phyloP scores from a whole-genome alignment of 78 protist genomes.

The Dictyostelium capitatum region DNA sequence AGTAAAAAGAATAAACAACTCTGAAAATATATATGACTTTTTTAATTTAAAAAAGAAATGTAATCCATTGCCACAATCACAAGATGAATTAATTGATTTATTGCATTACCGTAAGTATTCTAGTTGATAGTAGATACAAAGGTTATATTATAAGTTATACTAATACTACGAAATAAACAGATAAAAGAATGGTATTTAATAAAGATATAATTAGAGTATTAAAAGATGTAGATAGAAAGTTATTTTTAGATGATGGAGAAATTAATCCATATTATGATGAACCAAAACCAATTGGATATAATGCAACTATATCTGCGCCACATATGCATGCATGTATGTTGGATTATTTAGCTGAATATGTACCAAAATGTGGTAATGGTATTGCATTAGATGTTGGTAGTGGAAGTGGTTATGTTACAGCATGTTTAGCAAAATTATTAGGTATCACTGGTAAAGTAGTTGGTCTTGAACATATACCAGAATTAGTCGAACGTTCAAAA shows the following conservation, averaged over 20 bases:
- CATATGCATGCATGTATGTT: constrained; percentile 88
- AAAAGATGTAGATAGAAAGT: constrained; percentile 25
- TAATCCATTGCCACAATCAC: constrained; percentile 7
- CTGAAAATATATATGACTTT: neutral
- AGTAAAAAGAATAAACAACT: neutral
- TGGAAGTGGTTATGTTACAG: constrained; percentile 84
- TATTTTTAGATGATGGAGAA: constrained; percentile 27
- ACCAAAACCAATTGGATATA: constrained; percentile 81
- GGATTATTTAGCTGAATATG: constrained; percentile 64
- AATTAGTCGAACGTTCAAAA: constrained; percentile 53
- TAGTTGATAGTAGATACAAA: too few species aligned
- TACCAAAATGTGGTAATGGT: constrained; percentile 28
- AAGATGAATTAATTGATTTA: constrained; percentile 12
- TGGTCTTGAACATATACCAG: constrained; percentile 87
- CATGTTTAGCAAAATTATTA: constrained; percentile 64
- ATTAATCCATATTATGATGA: constrained; percentile 29
- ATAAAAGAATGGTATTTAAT: constrained; percentile 53
- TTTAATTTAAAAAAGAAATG: neutral
- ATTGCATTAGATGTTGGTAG: constrained; percentile 85
- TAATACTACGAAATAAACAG: too few species aligned
- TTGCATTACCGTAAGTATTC: constrained; percentile 46
- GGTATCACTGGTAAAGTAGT: constrained; percentile 79
- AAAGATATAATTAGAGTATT: neutral
- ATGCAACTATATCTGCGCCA: constrained; percentile 90
- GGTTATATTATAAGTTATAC: too few species aligned